Percentiles rank a stretch among this genome's conserved stretches.
phyloP scores from a whole-genome alignment of 1,284 basidiomycete genomes.

The Sporisorium exsertum region DNA sequence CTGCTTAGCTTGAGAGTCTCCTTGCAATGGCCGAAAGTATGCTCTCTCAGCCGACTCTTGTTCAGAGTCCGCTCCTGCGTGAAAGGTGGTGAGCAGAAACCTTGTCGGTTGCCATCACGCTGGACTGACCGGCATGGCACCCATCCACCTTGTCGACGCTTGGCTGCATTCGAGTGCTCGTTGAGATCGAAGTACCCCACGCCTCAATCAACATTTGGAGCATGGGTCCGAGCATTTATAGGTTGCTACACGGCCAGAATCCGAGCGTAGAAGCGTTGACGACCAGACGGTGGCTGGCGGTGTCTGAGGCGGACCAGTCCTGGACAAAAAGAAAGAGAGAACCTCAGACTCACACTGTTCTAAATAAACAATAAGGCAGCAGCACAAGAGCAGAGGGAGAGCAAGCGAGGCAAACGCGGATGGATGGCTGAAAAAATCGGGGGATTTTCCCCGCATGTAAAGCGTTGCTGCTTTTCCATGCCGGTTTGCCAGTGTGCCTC shows the following conservation, averaged over 20 bases:
- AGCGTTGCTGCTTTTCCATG: background rate
- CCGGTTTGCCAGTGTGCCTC: background rate
- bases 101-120: background rate
- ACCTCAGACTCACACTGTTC: background rate
- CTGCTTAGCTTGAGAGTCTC: background rate
- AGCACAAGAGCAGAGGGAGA: background rate
- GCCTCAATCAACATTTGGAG: too few relatives aligned
- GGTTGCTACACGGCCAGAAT: too few relatives aligned
- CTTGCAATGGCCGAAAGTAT: background rate
- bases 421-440: slow-evolving; percentile 6
- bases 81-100: slow-evolving; percentile 2
- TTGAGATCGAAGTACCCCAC: background rate
- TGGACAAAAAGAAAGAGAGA: background rate
- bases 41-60: background rate
- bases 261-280: too few relatives aligned
- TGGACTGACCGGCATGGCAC: too few relatives aligned
- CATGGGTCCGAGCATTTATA: too few relatives aligned
- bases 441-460: slow-evolving; percentile 32
- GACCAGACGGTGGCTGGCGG: background rate
- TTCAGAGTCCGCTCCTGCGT: background rate
- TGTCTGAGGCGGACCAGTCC: too few relatives aligned
- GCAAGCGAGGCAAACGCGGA: background rate
- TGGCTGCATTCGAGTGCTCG: background rate
- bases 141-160: too few relatives aligned
- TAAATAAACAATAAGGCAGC: slow-evolving; percentile 1